phyloP scores from a whole-genome alignment of 495 filamentous ascomycete genomes.

The Aspergillus biplanus region DNA sequence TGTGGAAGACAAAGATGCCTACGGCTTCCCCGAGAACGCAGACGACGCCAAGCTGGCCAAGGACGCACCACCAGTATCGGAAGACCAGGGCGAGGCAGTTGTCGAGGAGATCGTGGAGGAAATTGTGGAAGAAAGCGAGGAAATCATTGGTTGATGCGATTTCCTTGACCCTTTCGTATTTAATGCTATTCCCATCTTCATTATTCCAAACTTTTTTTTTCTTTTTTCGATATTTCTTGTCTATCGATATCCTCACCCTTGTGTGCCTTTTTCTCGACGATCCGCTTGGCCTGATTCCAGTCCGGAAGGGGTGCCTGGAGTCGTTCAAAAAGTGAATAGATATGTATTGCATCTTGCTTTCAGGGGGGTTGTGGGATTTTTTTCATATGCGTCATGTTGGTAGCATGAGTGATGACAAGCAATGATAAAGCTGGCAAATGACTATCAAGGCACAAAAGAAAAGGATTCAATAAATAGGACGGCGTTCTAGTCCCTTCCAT shows the following conservation, averaged over 20 bases:
- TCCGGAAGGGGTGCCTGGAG: slow-evolving; percentile 23
- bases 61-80: slow-evolving; percentile 47
- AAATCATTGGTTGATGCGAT: slow-evolving; percentile 59
- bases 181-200: slow-evolving; percentile 45
- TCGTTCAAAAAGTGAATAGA: slow-evolving; percentile 33
- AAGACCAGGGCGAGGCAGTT: slow-evolving; percentile 67
- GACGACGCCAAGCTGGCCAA: slow-evolving; percentile 59
- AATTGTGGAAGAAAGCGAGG: slow-evolving; percentile 91
- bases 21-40: slow-evolving; percentile 66
- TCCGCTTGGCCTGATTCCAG: slow-evolving; percentile 27
- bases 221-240: slow-evolving; percentile 27
- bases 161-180: slow-evolving; percentile 37
- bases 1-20: slow-evolving; percentile 67
- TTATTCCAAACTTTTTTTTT: slow-evolving; percentile 31
- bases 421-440: slow-evolving; percentile 23
- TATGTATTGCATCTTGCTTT: slow-evolving; percentile 32
- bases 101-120: slow-evolving; percentile 93
- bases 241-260: slow-evolving; percentile 30
- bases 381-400: slow-evolving; percentile 30
- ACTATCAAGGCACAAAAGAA: not conserved
- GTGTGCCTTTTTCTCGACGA: slow-evolving; percentile 24
- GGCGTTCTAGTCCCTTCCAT: not conserved
- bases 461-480: slow-evolving; percentile 9
- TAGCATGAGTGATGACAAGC: slow-evolving; percentile 37
- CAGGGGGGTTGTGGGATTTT: slow-evolving; percentile 16